Evolutionary conservation across 768 basidiomycete genomes (phyloP).

Genomic region (Leccinellum albellum): DNA sequence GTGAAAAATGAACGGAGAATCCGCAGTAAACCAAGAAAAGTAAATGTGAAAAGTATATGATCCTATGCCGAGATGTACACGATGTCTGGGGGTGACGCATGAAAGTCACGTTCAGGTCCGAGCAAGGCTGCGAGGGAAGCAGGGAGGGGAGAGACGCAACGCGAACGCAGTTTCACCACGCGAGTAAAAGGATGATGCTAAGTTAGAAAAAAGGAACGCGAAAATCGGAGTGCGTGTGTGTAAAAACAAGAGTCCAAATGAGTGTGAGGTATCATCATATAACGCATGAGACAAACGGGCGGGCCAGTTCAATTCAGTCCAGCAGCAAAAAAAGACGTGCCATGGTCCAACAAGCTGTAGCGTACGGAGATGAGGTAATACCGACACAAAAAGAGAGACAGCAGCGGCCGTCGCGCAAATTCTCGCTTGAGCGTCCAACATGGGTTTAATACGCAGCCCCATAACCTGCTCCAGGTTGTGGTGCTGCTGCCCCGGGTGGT

Average conservation of each 20-base stretch:
- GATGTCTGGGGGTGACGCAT: neutral
- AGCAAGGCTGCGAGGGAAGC: neutral
- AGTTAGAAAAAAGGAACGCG: constrained; percentile 4
- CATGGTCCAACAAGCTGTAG: constrained; percentile 12
- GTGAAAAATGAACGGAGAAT: neutral
- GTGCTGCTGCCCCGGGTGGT: constrained; percentile 75
- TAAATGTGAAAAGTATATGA: neutral
- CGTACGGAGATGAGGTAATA: neutral
- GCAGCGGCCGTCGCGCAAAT: neutral
- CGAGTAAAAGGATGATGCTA: neutral
- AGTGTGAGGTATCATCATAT: constrained; percentile 13
- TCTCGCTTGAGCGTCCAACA: constrained; percentile 6
- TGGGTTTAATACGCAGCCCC: constrained; percentile 12
- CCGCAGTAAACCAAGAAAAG: neutral
- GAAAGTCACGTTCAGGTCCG: neutral
- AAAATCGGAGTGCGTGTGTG: neutral
- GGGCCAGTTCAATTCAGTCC: neutral
- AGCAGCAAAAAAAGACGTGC: neutral
- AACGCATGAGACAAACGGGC: neutral
- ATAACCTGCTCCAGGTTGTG: constrained; percentile 36
- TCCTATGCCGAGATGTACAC: neutral
- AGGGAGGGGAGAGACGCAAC: neutral
- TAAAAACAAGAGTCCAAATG: constrained; percentile 5
- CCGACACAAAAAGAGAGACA: neutral
- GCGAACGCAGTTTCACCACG: neutral